Evolutionary conservation across 768 basidiomycete genomes (phyloP).

Genomic region (Xanthoconium purpureum): DNA sequence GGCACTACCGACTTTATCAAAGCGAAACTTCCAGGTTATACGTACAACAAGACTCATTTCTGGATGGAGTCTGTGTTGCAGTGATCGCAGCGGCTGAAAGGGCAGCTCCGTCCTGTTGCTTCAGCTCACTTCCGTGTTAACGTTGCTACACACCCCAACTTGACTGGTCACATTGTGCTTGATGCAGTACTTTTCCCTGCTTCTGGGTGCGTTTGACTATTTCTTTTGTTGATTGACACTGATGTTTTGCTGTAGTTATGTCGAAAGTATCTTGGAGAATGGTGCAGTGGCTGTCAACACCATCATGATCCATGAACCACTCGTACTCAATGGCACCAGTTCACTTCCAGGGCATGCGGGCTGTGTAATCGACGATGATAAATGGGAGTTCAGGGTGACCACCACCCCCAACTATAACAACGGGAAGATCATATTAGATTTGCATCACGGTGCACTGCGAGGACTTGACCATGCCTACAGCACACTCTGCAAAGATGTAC

Average conservation of each 20-base stretch:
- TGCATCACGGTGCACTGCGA: too few relatives aligned
- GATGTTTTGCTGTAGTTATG: constrained; percentile 11
- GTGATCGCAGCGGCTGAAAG: constrained; percentile 25
- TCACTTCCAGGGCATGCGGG: constrained; percentile 21
- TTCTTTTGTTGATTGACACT: neutral
- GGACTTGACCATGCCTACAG: too few relatives aligned
- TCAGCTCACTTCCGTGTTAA: constrained; percentile 35
- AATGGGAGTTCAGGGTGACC: constrained; percentile 30
- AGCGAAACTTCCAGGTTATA: constrained; percentile 29
- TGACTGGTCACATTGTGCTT: constrained; percentile 44
- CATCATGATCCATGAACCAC: constrained; percentile 28
- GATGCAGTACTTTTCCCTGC: constrained; percentile 47
- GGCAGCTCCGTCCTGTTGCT: constrained; percentile 36
- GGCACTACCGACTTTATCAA: constrained; percentile 21
- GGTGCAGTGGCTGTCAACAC: constrained; percentile 31
- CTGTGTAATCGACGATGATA: constrained; percentile 25
- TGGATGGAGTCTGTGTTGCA: constrained; percentile 28
- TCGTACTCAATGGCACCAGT: constrained; percentile 22
- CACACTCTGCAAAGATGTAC: too few relatives aligned
- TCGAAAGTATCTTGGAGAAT: constrained; percentile 33
- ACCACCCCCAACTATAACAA: constrained; percentile 22
- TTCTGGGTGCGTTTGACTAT: constrained; percentile 36
- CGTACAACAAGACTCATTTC: constrained; percentile 27
- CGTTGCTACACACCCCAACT: constrained; percentile 30
- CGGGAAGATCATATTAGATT: constrained; percentile 26